Evolutionary conservation across 129 eudicot genomes (phyloP).

Genomic region (Lactuca sativa): DNA sequence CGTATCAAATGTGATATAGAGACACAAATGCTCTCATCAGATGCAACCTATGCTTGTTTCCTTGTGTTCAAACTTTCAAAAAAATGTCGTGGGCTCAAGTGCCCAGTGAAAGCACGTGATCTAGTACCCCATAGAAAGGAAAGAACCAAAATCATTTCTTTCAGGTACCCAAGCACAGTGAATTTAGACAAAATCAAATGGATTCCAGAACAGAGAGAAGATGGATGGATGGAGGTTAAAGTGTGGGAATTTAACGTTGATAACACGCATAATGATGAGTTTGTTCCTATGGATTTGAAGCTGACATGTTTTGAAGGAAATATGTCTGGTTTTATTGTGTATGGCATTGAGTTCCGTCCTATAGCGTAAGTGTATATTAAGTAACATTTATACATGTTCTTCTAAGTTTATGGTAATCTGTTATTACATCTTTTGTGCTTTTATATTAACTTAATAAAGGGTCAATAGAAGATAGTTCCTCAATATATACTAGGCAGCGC

Average conservation of each 20-base stretch:
- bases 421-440: too few relatives aligned
- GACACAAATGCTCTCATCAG: not conserved
- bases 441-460: too few relatives aligned
- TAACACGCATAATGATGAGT: not conserved
- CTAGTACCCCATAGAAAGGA: not conserved
- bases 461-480: too few relatives aligned
- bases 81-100: not conserved
- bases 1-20: not conserved
- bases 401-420: too few relatives aligned
- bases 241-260: slow-evolving; percentile 4
- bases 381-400: not conserved
- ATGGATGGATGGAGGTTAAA: slow-evolving; percentile 16
- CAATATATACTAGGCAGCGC: not conserved
- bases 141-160: not conserved
- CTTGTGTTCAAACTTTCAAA: slow-evolving; percentile 2
- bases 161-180: not conserved
- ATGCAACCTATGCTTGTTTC: not conserved
- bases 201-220: slow-evolving; percentile 9
- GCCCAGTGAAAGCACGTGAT: not conserved
- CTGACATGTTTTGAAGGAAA: too few relatives aligned
- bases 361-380: too few relatives aligned
- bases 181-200: not conserved
- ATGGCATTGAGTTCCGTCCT: too few relatives aligned
- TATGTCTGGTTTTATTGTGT: too few relatives aligned
- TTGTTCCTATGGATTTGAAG: too few relatives aligned